Conservation (phyloP, 331 rosid genomes). For the Ulmus americana region DNA sequence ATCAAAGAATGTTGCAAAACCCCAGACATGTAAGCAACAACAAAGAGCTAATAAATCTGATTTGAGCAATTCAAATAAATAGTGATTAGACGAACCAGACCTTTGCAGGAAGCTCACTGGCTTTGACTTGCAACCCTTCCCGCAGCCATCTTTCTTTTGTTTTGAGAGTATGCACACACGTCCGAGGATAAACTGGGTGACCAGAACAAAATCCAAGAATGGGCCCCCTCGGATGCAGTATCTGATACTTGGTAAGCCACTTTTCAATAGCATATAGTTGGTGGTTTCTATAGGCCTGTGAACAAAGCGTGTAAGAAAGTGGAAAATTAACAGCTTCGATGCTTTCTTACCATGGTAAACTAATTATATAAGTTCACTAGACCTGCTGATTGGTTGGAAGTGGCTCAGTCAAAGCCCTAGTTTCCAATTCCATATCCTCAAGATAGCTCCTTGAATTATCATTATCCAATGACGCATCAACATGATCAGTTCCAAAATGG, state of each 20-base stretch:
- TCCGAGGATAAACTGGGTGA: conserved; percentile 74
- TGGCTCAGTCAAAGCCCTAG: conserved; percentile 94
- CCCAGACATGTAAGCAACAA: conserved; percentile 11
- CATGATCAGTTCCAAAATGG: conserved; percentile 21
- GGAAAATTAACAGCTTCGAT: conserved; percentile 10
- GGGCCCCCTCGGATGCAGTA: conserved; percentile 87
- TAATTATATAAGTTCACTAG: conserved; percentile 20
- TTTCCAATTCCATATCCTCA: conserved; percentile 92
- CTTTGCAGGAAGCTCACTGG: conserved; percentile 68
- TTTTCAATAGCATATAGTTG: conserved; percentile 73
- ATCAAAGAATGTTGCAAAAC: conserved; percentile 8
- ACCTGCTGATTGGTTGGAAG: conserved; percentile 98
- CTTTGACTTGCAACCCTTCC: conserved; percentile 83
- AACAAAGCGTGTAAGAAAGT: conserved; percentile 17
- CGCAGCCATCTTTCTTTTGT: conserved; percentile 81
- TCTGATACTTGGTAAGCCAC: conserved; percentile 83
- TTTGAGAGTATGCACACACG: conserved; percentile 75
- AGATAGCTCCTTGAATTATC: conserved; percentile 43
- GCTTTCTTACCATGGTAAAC: conserved; percentile 17
- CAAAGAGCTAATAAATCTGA: conserved; percentile 8
- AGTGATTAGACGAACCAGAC: conserved; percentile 36
- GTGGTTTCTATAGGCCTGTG: conserved; percentile 84
- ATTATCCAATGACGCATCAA: conserved; percentile 15
- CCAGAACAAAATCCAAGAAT: conserved; percentile 83
- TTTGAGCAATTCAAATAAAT: neutral